A percentile compares a stretch with the other conserved stretches of the same genome.
Evolutionary conservation across 345 rosid genomes (phyloP).

Genomic region (Abelmoschus esculentus): DNA sequence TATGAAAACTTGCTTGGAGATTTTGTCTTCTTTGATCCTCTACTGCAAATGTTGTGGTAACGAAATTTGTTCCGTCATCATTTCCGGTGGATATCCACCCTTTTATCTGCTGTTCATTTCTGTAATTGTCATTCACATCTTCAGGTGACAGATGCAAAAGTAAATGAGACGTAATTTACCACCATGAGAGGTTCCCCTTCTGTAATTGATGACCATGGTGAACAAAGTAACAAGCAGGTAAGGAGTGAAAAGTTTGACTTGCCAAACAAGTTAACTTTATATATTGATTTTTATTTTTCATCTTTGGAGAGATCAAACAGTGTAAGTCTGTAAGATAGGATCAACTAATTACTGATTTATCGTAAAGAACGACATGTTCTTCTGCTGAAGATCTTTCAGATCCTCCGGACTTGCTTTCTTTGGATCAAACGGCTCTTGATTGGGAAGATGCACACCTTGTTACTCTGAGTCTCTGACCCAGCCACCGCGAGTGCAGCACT

Average conservation of each 20-base stretch:
- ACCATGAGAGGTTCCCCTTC: background rate
- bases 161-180: background rate
- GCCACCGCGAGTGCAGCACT: constrained; percentile 43
- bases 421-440: constrained; percentile 27
- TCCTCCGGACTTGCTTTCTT: constrained; percentile 24
- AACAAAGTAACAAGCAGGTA: no score
- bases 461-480: constrained; percentile 60
- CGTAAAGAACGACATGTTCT: constrained; percentile 48
- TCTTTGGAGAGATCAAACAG: no score
- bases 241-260: no score
- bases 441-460: constrained; percentile 50
- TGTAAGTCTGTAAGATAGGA: constrained; percentile 4
- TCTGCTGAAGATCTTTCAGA: constrained; percentile 44
- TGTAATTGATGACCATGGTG: background rate
- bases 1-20: background rate
- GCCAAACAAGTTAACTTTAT: no score
- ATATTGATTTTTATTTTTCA: no score
- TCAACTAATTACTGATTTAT: constrained; percentile 20
- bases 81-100: background rate
- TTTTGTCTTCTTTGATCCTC: background rate
- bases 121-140: background rate
- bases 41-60: constrained; percentile 8
- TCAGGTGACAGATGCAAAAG: background rate
- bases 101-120: background rate
- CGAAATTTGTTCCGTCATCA: background rate